Base-by-base conservation (phyloP, 768 basidiomycete genomes). In the Lentinula sp. region DNA sequence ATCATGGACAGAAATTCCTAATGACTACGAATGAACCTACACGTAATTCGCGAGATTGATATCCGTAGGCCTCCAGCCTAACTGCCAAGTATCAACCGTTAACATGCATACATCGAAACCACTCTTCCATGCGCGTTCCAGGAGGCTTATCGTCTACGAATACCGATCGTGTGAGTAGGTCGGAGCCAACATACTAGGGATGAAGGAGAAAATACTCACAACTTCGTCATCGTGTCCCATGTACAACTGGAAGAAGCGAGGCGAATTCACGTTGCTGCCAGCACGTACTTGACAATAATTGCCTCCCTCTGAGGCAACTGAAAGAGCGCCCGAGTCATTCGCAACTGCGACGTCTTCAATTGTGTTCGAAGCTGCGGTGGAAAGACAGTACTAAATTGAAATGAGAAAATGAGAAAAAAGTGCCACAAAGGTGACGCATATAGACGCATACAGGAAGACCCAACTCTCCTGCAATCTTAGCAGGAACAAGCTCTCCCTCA, bases 211-310 rank as follows among this genome's bases (percentile, higher is more conserved):
- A 0, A 13, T 21, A 64, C 74, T 56, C 42, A 78, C 78, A 28
- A 83, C 65, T 32, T 82, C 81, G 51, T 81, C 81, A 60, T 83
- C 80, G 61, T 80, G 81, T 1, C 80, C 78, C 76, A 80, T 80
- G 64, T 84, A 83, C 16, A 84, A 69, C 70, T 83, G 82, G 73
- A 79, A 84, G 65, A 80, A 83, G n/a, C 80, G 72, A 1, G 79
- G 78, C 21, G 74, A 71, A 37, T 72, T 70, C 11, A 73, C 71
- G 53, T 71, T 66, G 15, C 72, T 73, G 18, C 70, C 72, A 5
- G 68, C 66, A 34, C 75, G 75, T 18, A 61, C 61, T 57, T 75
- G 76, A 28, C 63, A 58, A 56, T 75, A 71, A 21, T 76, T 73
- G 21, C 67, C 65, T 61, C 76, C 78, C 64, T 71, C 73, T 58